Conservation (phyloP, 441 rosid species). For the Omphalea diandra region DNA sequence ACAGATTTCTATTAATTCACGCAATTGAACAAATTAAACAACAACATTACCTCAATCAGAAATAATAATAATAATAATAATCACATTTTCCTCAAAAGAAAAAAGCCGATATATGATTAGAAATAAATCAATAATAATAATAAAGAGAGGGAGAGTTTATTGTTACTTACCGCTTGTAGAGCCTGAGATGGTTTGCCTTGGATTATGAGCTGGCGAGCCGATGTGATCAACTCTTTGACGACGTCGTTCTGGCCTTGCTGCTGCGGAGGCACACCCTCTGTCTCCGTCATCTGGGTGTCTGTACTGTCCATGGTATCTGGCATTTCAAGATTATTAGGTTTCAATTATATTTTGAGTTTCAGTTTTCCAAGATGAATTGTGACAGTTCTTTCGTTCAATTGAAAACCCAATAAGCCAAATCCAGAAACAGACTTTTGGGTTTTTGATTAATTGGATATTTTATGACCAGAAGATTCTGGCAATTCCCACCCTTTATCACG, state of each 20-base stretch:
- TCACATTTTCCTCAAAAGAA: no score
- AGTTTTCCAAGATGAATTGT: background rate
- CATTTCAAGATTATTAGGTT: background rate
- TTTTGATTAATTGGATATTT: background rate
- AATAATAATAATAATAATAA: no score
- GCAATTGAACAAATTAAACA: background rate
- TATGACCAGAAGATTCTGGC: slow-evolving; percentile 12
- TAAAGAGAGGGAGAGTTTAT: background rate
- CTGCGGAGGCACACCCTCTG: slow-evolving; percentile 25
- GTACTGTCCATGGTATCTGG: slow-evolving; percentile 41
- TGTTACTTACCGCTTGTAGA: slow-evolving; percentile 71
- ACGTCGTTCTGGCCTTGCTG: slow-evolving; percentile 26
- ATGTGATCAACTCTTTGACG: slow-evolving; percentile 50
- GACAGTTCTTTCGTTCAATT: background rate
- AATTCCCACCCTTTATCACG: background rate
- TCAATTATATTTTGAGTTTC: no score
- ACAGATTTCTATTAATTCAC: background rate
- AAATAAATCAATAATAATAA: background rate
- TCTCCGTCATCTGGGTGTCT: slow-evolving; percentile 56
- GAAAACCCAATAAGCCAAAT: background rate
- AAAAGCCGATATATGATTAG: background rate
- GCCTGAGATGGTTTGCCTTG: slow-evolving; percentile 88
- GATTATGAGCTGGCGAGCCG: slow-evolving; percentile 69
- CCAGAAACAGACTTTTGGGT: background rate
- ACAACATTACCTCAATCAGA: background rate